Evolutionary conservation across 306 rosid genomes (phyloP).

Genomic region (Astragalus glycyphyllos): DNA sequence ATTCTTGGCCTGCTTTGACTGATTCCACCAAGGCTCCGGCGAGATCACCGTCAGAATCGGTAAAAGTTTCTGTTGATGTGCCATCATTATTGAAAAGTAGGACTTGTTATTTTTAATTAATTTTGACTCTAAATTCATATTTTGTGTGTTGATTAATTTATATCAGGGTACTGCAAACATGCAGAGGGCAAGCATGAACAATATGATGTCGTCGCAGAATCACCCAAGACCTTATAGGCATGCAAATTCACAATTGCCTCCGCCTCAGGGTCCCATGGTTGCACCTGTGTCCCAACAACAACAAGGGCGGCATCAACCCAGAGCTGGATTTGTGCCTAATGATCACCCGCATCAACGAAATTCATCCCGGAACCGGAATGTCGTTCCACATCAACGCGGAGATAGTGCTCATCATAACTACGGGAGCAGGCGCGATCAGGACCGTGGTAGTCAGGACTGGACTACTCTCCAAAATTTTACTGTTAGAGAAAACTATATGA

Average conservation of each 20-base stretch:
- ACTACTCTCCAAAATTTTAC: constrained; percentile 54
- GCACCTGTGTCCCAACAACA: constrained; percentile 51
- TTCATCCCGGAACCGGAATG: constrained; percentile 61
- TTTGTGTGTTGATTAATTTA: constrained; percentile 44
- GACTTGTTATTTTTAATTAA: background rate
- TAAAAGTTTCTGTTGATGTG: constrained; percentile 49
- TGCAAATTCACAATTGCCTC: constrained; percentile 51
- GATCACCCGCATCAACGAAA: constrained; percentile 68
- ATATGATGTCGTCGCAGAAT: constrained; percentile 40
- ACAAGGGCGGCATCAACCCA: constrained; percentile 55
- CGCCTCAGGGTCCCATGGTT: constrained; percentile 49
- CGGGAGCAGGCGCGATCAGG: constrained; percentile 77
- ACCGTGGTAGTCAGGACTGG: constrained; percentile 84
- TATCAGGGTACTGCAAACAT: constrained; percentile 64
- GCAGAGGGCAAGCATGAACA: constrained; percentile 53
- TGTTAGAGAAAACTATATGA: constrained; percentile 66
- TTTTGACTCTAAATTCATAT: background rate
- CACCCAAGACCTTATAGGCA: constrained; percentile 63
- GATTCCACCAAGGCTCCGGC: constrained; percentile 62
- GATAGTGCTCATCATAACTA: constrained; percentile 64
- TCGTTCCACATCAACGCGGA: constrained; percentile 72
- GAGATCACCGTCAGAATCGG: constrained; percentile 57
- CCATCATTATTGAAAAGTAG: constrained; percentile 35
- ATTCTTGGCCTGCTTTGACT: constrained; percentile 84
- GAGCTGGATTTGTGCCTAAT: constrained; percentile 60